Evolutionary conservation across 495 filamentous ascomycete species (phyloP).

Genomic region (Aspergillus funiculosus): DNA sequence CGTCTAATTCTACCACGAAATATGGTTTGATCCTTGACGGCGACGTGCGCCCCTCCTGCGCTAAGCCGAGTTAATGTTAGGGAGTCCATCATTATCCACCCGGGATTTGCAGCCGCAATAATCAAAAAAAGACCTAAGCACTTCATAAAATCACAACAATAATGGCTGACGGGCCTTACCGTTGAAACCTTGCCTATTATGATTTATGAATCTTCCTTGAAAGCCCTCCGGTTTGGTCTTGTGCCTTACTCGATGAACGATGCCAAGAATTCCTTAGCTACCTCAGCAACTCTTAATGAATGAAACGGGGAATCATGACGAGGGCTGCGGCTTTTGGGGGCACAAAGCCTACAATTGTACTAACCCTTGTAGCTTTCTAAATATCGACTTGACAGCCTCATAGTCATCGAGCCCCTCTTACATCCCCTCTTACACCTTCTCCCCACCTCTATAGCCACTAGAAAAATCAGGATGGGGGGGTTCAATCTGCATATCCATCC

Average conservation of each 20-base stretch:
- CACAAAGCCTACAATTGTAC: slow-evolving; percentile 2
- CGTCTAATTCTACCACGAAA: slow-evolving; percentile 6
- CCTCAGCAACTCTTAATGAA: not conserved
- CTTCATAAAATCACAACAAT: slow-evolving; percentile 10
- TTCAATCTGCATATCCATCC: slow-evolving; percentile 6
- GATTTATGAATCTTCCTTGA: slow-evolving; percentile 15
- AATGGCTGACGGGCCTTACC: slow-evolving; percentile 7
- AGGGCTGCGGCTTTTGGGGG: slow-evolving; percentile 13
- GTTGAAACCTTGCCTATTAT: not conserved
- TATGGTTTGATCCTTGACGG: slow-evolving; percentile 7
- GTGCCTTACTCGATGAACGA: slow-evolving; percentile 5
- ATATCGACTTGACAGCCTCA: slow-evolving; percentile 1
- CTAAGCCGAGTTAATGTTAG: slow-evolving; percentile 13
- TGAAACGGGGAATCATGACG: slow-evolving; percentile 4
- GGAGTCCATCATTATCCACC: slow-evolving; percentile 15
- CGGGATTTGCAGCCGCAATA: slow-evolving; percentile 22
- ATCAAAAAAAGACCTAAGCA: slow-evolving; percentile 10
- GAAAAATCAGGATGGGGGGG: slow-evolving; percentile 4
- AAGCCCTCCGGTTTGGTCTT: slow-evolving; percentile 6
- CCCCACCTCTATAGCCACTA: slow-evolving; percentile 9
- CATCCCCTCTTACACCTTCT: not conserved
- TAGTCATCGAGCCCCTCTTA: not conserved
- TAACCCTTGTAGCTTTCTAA: slow-evolving; percentile 10
- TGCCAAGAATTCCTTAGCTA: slow-evolving; percentile 11
- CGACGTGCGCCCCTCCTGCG: not conserved